These are phyloP conservation scores for Graphiopsis chlorocephala DNA, from an alignment of 2,329 filamentous ascomycete genomes.

Conservation along the genomic window DNA sequence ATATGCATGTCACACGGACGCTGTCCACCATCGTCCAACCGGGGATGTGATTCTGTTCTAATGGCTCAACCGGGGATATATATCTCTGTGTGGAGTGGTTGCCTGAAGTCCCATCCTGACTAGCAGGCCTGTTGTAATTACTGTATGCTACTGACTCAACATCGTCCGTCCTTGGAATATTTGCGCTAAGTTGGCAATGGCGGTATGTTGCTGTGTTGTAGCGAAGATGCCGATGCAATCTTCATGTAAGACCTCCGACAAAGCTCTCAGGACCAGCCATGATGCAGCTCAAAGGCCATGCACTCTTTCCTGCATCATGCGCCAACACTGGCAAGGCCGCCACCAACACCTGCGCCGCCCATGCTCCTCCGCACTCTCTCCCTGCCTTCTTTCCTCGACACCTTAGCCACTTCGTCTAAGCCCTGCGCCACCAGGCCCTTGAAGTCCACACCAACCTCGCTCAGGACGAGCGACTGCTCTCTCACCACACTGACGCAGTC, in stretches of 20 bases:
- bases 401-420: slow-evolving; percentile 16
- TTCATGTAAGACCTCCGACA: background rate
- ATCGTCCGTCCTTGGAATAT: background rate
- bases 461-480: slow-evolving; percentile 74
- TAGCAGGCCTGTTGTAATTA: background rate
- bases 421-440: slow-evolving; percentile 71
- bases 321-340: slow-evolving; percentile 19
- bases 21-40: background rate
- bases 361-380: slow-evolving; percentile 14
- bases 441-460: slow-evolving; percentile 88
- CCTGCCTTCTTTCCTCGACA: slow-evolving; percentile 11
- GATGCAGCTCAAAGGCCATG: background rate
- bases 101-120: background rate
- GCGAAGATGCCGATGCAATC: background rate
- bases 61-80: background rate
- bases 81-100: background rate
- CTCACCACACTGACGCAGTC: slow-evolving; percentile 80
- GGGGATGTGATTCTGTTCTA: background rate
- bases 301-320: background rate
- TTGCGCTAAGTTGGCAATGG: background rate
- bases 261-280: background rate
- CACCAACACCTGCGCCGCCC: slow-evolving; percentile 8
- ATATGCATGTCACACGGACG: background rate
- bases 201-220: background rate
- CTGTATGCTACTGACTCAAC: background rate